Percentiles rank a stretch among this genome's conserved stretches.
Evolutionary conservation across 148 eudicot species (phyloP).

Genomic region (Bassia scoparia): DNA sequence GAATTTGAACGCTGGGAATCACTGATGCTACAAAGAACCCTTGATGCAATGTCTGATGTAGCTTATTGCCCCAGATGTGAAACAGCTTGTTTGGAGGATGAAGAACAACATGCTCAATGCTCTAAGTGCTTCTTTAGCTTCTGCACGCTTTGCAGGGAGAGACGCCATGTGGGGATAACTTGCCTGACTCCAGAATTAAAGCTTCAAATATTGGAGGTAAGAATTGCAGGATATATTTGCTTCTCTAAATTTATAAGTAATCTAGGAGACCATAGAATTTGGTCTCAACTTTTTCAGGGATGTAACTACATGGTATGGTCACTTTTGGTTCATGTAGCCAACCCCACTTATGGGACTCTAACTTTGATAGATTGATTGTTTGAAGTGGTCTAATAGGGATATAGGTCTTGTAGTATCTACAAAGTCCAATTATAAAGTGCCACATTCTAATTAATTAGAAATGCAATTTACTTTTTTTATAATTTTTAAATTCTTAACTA

Average conservation of each 20-base stretch:
- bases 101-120: constrained; percentile 85
- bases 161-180: constrained; percentile 69
- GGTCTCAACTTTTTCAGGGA: background rate
- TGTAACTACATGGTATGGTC: too few species aligned
- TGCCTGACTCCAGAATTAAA: constrained; percentile 90
- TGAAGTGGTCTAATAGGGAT: too few species aligned
- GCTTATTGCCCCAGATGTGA: constrained; percentile 97
- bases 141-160: constrained; percentile 81
- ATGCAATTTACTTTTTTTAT: too few species aligned
- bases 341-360: too few species aligned
- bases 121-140: constrained; percentile 86
- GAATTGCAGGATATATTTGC: background rate
- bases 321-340: too few species aligned
- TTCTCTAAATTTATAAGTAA: background rate
- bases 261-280: background rate
- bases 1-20: constrained; percentile 87
- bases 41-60: constrained; percentile 85
- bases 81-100: constrained; percentile 81
- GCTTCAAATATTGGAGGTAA: constrained; percentile 67
- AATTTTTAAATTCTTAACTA: constrained; percentile 1
- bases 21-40: constrained; percentile 68
- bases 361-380: too few species aligned
- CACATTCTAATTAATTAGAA: background rate
- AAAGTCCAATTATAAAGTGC: background rate
- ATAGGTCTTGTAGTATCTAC: too few species aligned